Base-by-base conservation (phyloP, 1,284 basidiomycete species). In the Sanghuangporus weigelae region DNA sequence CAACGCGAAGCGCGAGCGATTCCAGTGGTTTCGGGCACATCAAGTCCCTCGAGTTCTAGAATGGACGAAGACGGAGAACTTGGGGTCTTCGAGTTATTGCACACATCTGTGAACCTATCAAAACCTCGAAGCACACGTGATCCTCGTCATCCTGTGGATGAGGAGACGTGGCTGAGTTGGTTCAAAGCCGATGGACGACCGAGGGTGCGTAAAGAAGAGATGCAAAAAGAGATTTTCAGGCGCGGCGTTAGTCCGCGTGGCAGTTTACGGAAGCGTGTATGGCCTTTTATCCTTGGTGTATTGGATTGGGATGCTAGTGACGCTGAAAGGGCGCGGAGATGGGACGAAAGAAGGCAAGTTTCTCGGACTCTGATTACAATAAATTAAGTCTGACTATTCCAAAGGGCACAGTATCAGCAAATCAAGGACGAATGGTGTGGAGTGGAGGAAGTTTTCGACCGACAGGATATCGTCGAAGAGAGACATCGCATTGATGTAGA, bases 401-500 rank as follows among this genome's bases (percentile, higher is more conserved):
- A 14, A 69, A 92, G 91, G 68, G 76, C 81, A 69, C 79, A 78
- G 63, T 96, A 96, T 70, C 83, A 83, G 35, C 75, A 81, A 19
- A 75, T 90, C 35, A 93, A 91, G 73, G 76, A 82, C 31, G 82
- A 89, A 67, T 97, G 95, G 94, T 90, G 84, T 72, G 88, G 88
- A 11, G 84, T 88, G 23, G 84, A 89, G 31, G 90, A 93, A 67
- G 85, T 93, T 2, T 92, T 92, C 69, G 87, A 92, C 66, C 81
- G 89, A 59, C 79, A 82, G 60, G 89, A 92, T 71, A 77, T 89
- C n/a, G 70, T 92, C n/a, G 91, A 93, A 82, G 92, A 96, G 74
- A 85, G 90, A 42, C 93, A 95, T 76, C 85, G 93, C 19, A 93
- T 94, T 67, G 90, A 97, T 71, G 96, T 99, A 58, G 97, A 99